Evolutionary conservation across 1,284 basidiomycete genomes (phyloP), one percentile per base, ranked within the genome.

Genomic region (Apiotrichum siamense): DNA sequence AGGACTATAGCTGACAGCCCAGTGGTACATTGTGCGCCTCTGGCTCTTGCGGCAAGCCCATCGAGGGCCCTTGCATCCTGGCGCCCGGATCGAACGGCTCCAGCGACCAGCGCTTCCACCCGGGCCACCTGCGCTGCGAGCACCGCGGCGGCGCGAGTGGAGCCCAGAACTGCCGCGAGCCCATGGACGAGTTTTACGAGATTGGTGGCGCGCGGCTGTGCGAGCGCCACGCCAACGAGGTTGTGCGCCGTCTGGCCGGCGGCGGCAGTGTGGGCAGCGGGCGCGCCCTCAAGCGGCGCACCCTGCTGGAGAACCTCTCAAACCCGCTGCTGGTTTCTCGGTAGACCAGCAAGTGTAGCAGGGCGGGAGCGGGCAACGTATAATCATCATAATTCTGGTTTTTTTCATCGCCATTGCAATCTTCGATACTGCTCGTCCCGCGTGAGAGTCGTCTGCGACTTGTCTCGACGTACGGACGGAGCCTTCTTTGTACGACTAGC

Each of bases 51-150:
- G 83, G 86, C 9, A 81, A 85, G 69, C 89, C 89, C 1, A 89
- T 94, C 63, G 90, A 94, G 73, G 89, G 90, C 1, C 82, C 88
- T 1, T 93, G 89, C 66, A 87, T 90, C 12, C 81, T 91, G 4
- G 66, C 70, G 1, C 58, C 69, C 21, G 85, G 83, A 17, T 83
- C 88, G 58, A 25, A n/a, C 11, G 48, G 51, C 17, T 21, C 26
- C 3, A 17, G 15, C 18, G 85, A 85, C 15, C 82, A 81, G 59
- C 80, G 85, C 31, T 92, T 85, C 73, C 90, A 93, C 66, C 87
- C 88, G 3, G 86, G 87, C 52, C 88, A 91, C 65, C 79, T 93
- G 62, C 74, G 81, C 17, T 80, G 81, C 56, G 73, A 74, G 52
- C 67, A 72, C 50, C 56, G 61, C 72, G 74, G 57, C 73, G 88